Evolutionary conservation across 1,139 yeast genomes (phyloP).

Genomic region (Taphrina wiesneri): DNA sequence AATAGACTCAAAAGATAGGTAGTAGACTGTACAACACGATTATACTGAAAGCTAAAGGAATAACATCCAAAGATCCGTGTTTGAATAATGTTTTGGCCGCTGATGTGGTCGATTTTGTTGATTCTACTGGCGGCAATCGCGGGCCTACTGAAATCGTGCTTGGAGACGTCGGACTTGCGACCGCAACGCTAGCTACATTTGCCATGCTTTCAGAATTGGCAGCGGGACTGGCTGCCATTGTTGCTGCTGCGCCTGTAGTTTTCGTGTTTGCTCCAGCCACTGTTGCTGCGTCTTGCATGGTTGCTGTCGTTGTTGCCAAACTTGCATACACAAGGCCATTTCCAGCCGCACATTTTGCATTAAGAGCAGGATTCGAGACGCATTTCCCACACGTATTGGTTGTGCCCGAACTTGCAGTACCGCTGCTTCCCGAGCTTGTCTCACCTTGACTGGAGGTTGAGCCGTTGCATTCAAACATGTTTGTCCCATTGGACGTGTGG

Average conservation of each 20-base stretch:
- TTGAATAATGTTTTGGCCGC: not conserved
- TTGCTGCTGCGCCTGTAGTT: not conserved
- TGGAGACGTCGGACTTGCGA: not conserved
- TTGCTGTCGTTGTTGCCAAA: not conserved
- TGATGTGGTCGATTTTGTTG: not conserved
- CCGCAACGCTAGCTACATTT: not conserved
- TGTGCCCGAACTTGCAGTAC: not conserved
- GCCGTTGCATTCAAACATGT: not conserved
- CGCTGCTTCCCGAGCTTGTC: not conserved
- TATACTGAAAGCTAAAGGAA: not conserved
- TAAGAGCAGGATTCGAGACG: not conserved
- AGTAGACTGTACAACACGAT: too few species aligned
- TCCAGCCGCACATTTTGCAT: not conserved
- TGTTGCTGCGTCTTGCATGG: not conserved
- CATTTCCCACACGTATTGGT: not conserved
- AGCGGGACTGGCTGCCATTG: not conserved
- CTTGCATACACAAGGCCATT: not conserved
- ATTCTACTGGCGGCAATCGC: not conserved
- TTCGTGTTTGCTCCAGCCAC: not conserved
- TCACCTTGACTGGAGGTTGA: conserved; percentile 1
- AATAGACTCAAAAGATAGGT: too few species aligned
- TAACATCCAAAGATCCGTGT: not conserved
- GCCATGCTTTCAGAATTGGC: not conserved
- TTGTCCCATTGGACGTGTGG: conserved; percentile 1
- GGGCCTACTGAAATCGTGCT: not conserved